Evolutionary conservation across 805 yeast species (phyloP), one percentile per base, ranked within the genome.

Genomic region (Schwanniomyces sp.): DNA sequence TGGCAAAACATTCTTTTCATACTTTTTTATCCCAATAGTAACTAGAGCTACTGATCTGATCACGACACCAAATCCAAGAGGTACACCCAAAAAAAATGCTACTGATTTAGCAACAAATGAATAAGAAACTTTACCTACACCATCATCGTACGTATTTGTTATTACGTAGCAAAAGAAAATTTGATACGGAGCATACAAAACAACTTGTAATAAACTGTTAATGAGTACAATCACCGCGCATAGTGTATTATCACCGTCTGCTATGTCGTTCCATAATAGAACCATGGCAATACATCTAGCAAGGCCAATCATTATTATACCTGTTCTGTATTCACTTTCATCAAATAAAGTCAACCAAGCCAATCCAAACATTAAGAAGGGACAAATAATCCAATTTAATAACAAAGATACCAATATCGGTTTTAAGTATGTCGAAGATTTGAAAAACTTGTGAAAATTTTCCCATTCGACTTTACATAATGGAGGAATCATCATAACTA

Each of bases 241-340:
- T 38, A 78, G 58, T 34, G 69, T 69, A 40, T 63, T 61, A 55
- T 80, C 82, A 5, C 85, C 85, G 6, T 63, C 72, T 2, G 84
- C 80, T 14, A 81, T 64, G 26, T 76, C 73, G 54, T 76, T 81
- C 86, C 85, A 81, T 24, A 81, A 58, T 43, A 81, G 61, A 1
- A 80, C 86, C 85, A 81, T 81, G 18, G 85, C 86, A 52, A 81
- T 80, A 56, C 86, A 81, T 49, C 85, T 62, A 4, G 84, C 85
- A 29, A 78, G 47, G 1, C 86, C 86, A 40, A 81, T 78, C 77
- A 81, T 73, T 27, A 81, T 78, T n/a, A 81, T 69, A 1, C 85
- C 85, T 36, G 62, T 66, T 37, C 85, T 63, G 47, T 76, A 77
- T 46, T 78, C 85, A 6, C 63, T 62, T 43, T 70, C 55, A 47